Evolutionary conservation across 495 filamentous ascomycete genomes (phyloP).

Genomic region (Paragyromitra xinjiangensis): DNA sequence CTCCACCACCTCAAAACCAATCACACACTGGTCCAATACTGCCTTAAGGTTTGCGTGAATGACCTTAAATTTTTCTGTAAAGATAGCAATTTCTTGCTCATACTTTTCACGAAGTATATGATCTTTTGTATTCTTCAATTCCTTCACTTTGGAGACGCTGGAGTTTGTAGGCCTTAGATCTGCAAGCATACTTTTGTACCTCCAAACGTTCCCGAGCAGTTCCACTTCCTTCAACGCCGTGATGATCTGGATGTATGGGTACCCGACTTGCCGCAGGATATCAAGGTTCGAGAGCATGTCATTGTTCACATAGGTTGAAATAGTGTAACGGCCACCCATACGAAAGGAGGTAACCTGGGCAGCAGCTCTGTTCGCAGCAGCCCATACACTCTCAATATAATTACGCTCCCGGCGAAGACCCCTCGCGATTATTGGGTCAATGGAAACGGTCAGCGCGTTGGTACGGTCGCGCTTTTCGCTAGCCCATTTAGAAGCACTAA

Average conservation of each 20-base stretch:
- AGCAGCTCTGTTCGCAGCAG: neutral
- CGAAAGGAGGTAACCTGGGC: too few species aligned
- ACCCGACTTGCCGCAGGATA: neutral
- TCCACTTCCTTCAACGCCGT: neutral
- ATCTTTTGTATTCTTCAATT: neutral
- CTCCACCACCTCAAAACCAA: neutral
- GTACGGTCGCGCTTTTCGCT: conserved; percentile 3
- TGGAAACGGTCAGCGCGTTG: neutral
- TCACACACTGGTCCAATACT: neutral
- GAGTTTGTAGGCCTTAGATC: conserved; percentile 1
- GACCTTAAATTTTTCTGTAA: neutral
- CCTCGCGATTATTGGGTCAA: neutral
- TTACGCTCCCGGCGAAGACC: neutral
- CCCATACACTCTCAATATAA: neutral
- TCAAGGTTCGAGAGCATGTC: neutral
- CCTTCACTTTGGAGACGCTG: conserved; percentile 8
- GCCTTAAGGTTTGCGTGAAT: neutral
- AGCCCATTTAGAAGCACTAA: neutral
- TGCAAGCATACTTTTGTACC: conserved; percentile 3
- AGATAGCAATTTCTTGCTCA: neutral
- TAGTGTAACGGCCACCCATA: neutral
- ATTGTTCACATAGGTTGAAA: neutral
- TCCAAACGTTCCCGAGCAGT: conserved; percentile 2
- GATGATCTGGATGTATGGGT: neutral
- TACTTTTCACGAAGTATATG: neutral